Base-by-base conservation (phyloP, 1,284 basidiomycete genomes). In the Anthracocystis panici-leucophaei region DNA sequence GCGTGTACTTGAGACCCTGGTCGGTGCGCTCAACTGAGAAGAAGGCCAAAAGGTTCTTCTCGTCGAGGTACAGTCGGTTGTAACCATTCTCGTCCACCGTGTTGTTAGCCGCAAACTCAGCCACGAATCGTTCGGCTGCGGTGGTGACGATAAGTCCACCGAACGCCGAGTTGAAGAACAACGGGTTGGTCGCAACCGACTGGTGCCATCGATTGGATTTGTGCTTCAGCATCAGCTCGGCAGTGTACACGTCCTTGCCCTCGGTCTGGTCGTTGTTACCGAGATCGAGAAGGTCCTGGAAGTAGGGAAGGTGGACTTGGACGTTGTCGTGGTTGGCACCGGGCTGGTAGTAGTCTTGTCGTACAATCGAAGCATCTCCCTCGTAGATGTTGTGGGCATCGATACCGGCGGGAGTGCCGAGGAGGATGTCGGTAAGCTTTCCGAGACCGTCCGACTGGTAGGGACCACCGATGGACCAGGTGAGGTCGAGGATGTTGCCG, bases 61-160 rank as follows among this genome's bases (percentile, higher is more conserved):
- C 78, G 59, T 80, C 78, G 18, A 80, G 72, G 69, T 80, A 80
- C 42, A 79, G 57, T n/a, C 73, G 57, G 56, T 80, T 80, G 57
- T 75, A 58, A 18, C 78, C 78, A 11, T 74, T 67, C 21, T 50
- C 67, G 31, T 69, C 76, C 10, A 55, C 75, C 18, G 70, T 78
- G 61, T 80, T 80, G 71, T 79, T 79, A 20, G 77, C 73, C 16
- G 69, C 69, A 20, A 80, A 80, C 45, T 80, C 69, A 41, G 69
- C 77, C 38, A 80, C 69, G 62, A 80, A 80, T 12, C 69, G 52
- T 41, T 80, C 68, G 20, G 78, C 78, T 1, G 78, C 78, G 16
- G 78, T 79, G 10, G 75, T 77, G 27, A 79, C 77, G 44, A 79
- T 63, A 1, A 77, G 59, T 27, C 77, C 77, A 31, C 77, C 77